Percentiles rank a stretch among this genome's conserved stretches.
Conservation (phyloP, 768 basidiomycete genomes). For the Lactarius evosmus region DNA sequence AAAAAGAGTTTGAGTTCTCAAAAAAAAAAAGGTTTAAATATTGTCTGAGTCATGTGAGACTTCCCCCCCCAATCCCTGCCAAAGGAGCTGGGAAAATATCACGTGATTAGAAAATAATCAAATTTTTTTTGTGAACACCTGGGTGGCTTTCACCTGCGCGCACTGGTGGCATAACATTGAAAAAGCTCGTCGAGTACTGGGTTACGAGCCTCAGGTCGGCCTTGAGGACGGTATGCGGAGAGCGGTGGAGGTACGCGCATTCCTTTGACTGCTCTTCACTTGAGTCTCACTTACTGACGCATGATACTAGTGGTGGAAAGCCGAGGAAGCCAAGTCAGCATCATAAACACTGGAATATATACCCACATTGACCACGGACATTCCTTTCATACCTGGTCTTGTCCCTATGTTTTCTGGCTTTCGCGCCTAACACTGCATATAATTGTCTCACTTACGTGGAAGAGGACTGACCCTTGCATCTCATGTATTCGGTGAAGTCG, state of each 20-base stretch:
- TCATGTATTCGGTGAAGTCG: not conserved
- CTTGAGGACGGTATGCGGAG: slow-evolving; percentile 82
- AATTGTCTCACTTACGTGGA: not conserved
- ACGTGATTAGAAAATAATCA: too few relatives aligned
- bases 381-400: not conserved
- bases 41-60: too few relatives aligned
- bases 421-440: not conserved
- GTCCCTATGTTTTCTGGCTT: not conserved
- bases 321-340: slow-evolving; percentile 25
- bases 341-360: slow-evolving; percentile 8
- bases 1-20: too few relatives aligned
- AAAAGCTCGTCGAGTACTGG: slow-evolving; percentile 84
- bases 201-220: slow-evolving; percentile 90
- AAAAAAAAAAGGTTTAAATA: too few relatives aligned
- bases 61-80: too few relatives aligned
- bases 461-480: not conserved
- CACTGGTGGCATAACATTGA: slow-evolving; percentile 92
- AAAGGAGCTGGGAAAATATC: too few relatives aligned
- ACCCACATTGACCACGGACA: too few relatives aligned
- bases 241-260: slow-evolving; percentile 65
- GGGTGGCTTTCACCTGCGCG: slow-evolving; percentile 73
- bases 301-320: slow-evolving; percentile 26
- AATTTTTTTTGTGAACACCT: too few relatives aligned
- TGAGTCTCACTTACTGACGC: not conserved
- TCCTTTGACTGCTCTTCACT: not conserved